Conservation (phyloP, 768 basidiomycete genomes). For the Russula abietina region DNA sequence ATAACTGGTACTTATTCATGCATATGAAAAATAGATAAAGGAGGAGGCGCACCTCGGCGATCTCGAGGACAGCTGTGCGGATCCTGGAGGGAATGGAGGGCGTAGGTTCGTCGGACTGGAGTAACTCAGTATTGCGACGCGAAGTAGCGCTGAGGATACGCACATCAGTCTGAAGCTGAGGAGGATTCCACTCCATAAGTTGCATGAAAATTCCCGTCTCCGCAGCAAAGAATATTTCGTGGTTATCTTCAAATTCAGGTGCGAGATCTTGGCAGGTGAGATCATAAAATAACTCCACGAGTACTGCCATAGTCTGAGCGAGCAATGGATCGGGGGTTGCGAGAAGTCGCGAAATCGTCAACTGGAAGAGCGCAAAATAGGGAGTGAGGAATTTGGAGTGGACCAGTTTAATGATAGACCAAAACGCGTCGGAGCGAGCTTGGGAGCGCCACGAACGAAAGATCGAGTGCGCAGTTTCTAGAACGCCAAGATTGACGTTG, state of each 20-base stretch:
- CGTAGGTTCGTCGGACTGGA: conserved; percentile 69
- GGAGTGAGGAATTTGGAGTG: conserved; percentile 75
- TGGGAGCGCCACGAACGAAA: conserved; percentile 91
- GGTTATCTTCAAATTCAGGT: conserved; percentile 85
- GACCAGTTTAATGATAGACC: conserved; percentile 87
- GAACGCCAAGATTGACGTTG: conserved; percentile 79
- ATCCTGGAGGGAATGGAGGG: conserved; percentile 87
- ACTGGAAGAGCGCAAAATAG: conserved; percentile 78
- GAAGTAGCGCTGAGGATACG: conserved; percentile 29
- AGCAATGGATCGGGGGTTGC: conserved; percentile 40
- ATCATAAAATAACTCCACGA: conserved; percentile 88
- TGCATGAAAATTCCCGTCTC: conserved; percentile 66
- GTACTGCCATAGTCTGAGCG: conserved; percentile 68
- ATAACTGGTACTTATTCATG: conserved; percentile 43
- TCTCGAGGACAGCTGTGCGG: conserved; percentile 85
- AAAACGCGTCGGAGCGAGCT: conserved; percentile 81
- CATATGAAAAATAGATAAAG: background rate
- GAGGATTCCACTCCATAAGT: conserved; percentile 76
- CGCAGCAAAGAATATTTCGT: conserved; percentile 74
- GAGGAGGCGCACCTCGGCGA: conserved; percentile 64
- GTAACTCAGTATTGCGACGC: conserved; percentile 11
- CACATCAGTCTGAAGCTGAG: conserved; percentile 63
- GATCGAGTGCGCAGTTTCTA: conserved; percentile 94
- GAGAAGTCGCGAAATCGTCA: conserved; percentile 52
- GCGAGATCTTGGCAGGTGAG: conserved; percentile 94